Evolutionary conservation across 495 filamentous ascomycete genomes (phyloP), one percentile per base, ranked within the genome.

Genomic region (Penicillium cataractarum): DNA sequence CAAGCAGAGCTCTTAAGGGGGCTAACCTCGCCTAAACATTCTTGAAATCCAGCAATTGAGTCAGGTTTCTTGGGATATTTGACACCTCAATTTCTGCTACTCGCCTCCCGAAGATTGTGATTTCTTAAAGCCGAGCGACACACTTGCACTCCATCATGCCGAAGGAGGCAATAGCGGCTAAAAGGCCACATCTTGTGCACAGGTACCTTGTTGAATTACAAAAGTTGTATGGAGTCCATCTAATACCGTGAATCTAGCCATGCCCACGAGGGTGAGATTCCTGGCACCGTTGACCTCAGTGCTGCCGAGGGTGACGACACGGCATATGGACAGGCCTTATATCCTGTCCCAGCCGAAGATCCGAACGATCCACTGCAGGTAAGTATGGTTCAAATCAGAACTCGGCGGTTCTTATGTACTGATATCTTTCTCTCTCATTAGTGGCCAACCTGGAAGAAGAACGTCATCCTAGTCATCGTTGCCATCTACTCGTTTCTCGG

Each of bases 321-420:
- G 3, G 83, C 74, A 2, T 82, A 86, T 49, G 86, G 86, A 56
- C 85, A 87, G 62, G 86, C 86, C 3, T 69, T 88, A 24, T 89
- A 83, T 61, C 86, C 86, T 2, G 85, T 88, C 0, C 86, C 86
- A 7, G 80, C 84, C 0, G 83, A 86, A 55, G 85, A 87, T 63
- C 86, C 86, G 0, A 89, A 89, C 60, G 85, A 89, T 68, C 86
- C 86, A n/a, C 76, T 87, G 31, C 82, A 83, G 64, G 81, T 81
- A 60, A 26, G 58, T 46, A 22, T 22, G 40, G 67, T 54, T 21
- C 7, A 21, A 0, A n/a, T 2, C 12, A 22, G 44, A 10, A 19
- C 1, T n/a, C 7, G 5, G 3, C 2, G 17, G 10, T 29, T 9
- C 15, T n/a, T 12, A 17, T 2, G 3, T 27, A 19, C 26, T 57